phyloP scores from a whole-genome alignment of 2,329 filamentous ascomycete genomes.

The Sclerotinia subarctica region DNA sequence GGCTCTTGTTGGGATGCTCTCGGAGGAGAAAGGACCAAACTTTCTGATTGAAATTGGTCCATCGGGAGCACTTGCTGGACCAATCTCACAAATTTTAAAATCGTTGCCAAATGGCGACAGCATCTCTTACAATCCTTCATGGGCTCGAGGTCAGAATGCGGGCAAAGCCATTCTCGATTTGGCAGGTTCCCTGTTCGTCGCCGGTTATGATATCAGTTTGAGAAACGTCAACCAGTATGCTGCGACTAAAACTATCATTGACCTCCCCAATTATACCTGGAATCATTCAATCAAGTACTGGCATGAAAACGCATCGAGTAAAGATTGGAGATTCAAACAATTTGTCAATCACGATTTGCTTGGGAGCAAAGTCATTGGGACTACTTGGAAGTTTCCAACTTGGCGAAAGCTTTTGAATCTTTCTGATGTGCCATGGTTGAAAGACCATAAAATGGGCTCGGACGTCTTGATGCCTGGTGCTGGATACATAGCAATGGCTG shows the following conservation, averaged over 20 bases:
- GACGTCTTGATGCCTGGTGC: conserved; percentile 47
- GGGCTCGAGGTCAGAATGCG: conserved; percentile 12
- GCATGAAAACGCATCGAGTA: conserved; percentile 50
- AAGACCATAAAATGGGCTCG: conserved; percentile 49
- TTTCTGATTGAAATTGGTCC: conserved; percentile 25
- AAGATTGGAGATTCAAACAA: conserved; percentile 45
- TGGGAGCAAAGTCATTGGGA: conserved; percentile 37
- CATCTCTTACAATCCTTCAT: conserved; percentile 29
- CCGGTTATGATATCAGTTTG: conserved; percentile 13
- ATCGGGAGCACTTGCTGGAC: conserved; percentile 20
- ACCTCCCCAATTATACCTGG: conserved; percentile 52
- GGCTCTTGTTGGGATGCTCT: conserved; percentile 10
- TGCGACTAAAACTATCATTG: conserved; percentile 39
- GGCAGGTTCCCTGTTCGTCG: conserved; percentile 21
- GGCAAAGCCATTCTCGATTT: conserved; percentile 13
- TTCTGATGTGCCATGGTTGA: conserved; percentile 50
- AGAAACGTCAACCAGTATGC: conserved; percentile 32
- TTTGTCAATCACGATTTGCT: conserved; percentile 50
- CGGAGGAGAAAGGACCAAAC: background rate
- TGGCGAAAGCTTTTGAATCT: conserved; percentile 36
- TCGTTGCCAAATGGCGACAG: conserved; percentile 40
- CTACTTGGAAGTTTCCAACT: conserved; percentile 26
- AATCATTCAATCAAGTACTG: conserved; percentile 52
- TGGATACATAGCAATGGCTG: conserved; percentile 27
- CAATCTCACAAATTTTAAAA: conserved; percentile 20